Percentiles rank a stretch among this genome's conserved stretches.
These are phyloP conservation scores for Gossypium australe DNA, from an alignment of 345 rosid genomes.

Conservation along the genomic window DNA sequence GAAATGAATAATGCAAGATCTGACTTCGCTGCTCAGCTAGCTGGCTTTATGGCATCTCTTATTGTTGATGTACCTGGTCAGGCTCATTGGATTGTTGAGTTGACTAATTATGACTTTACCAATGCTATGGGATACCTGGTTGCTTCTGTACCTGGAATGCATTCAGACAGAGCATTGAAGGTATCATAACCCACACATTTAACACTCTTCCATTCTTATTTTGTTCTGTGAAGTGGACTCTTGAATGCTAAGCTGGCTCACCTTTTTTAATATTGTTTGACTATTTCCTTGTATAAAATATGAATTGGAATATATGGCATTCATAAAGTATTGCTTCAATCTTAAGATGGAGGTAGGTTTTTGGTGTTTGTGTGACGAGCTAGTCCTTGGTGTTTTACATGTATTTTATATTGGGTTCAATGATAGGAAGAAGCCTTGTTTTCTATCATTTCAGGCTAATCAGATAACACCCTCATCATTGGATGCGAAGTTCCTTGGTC, in stretches of 20 bases:
- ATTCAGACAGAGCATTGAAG: conserved; percentile 42
- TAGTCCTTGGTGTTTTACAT: conserved; percentile 6
- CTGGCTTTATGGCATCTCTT: conserved; percentile 82
- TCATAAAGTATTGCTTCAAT: neutral
- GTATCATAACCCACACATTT: conserved; percentile 26
- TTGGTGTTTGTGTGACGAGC: conserved; percentile 4
- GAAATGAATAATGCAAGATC: conserved; percentile 37
- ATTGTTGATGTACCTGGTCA: conserved; percentile 75
- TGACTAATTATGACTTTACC: conserved; percentile 71
- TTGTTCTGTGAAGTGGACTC: neutral
- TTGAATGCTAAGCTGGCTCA: neutral
- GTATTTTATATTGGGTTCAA: conserved; percentile 12
- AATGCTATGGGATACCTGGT: conserved; percentile 64
- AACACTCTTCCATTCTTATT: conserved; percentile 3
- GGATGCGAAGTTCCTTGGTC: conserved; percentile 42
- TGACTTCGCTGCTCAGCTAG: conserved; percentile 85
- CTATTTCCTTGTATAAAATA: neutral
- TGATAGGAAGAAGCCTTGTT: conserved; percentile 6
- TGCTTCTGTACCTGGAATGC: conserved; percentile 83
- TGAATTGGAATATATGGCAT: neutral
- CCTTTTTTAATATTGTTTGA: neutral
- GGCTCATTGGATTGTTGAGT: conserved; percentile 72
- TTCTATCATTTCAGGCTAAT: conserved; percentile 27
- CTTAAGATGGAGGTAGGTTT: neutral
- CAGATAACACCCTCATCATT: conserved; percentile 19